Base-by-base conservation (phyloP, 2,329 filamentous ascomycete genomes). In the Pezicula radicicola region DNA sequence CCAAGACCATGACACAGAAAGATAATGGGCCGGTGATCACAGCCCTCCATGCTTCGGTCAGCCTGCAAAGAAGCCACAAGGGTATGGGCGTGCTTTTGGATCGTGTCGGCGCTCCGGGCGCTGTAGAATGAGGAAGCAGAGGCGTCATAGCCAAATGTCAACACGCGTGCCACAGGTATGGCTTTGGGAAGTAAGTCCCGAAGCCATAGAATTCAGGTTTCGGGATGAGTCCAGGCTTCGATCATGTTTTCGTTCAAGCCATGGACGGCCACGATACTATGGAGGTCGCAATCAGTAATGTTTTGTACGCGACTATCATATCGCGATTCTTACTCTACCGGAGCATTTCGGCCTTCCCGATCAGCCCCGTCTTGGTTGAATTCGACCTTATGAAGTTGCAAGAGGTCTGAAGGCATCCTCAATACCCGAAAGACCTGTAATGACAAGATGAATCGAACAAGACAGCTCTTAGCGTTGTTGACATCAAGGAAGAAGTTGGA, bases 231-330 rank as follows among this genome's bases (percentile, higher is more conserved):
- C 68, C 67, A 70, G 16, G 66, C 62, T 16, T 62, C 55, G 25
- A 62, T 33, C 3, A 49, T 57, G 48, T 63, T 61, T 50, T 66
- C 69, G 40, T 60, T 54, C 21, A 72, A 58, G 18, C 66, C 68
- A 56, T 72, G 68, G 18, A 72, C 59, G 33, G 65, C 65, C 48
- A 72, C 67, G 49, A 72, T 62, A 53, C 69, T 72, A 46, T 15
- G 33, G 15, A 36, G n/a, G n/a, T n/a, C n/a, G n/a, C n/a, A n/a
- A n/a, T n/a, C n/a, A n/a, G n/a, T n/a, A n/a, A n/a, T n/a, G n/a
- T n/a, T n/a, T n/a, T n/a, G n/a, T n/a, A n/a, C n/a, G n/a, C n/a
- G n/a, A n/a, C n/a, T n/a, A n/a, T n/a, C n/a, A n/a, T n/a, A n/a
- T n/a, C n/a, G n/a, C n/a, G n/a, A n/a, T n/a, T n/a, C n/a, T n/a